phyloP scores from a whole-genome alignment of 371 early-diverging fungal genomes.

The Synchytrium microbalum region DNA sequence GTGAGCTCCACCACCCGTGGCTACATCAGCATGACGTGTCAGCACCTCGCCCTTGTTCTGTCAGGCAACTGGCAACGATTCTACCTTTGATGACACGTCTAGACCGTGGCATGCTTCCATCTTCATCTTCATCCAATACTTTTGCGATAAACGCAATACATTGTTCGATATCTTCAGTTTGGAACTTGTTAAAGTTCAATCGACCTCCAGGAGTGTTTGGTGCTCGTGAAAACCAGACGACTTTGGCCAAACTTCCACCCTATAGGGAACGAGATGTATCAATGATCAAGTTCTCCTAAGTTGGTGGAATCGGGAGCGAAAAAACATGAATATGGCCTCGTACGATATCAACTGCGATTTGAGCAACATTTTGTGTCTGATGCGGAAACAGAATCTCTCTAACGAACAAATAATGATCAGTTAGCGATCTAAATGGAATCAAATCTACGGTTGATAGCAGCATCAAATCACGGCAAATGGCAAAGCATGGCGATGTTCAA shows the following conservation, averaged over 20 bases:
- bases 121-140: slow-evolving; percentile 50
- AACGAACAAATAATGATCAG: too few species aligned
- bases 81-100: slow-evolving; percentile 24
- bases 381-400: slow-evolving; percentile 81
- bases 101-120: slow-evolving; percentile 20
- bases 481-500: background rate
- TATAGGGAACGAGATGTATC: slow-evolving; percentile 37
- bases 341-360: slow-evolving; percentile 78
- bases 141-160: slow-evolving; percentile 76
- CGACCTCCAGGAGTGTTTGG: slow-evolving; percentile 59
- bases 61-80: background rate
- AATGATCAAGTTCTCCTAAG: background rate
- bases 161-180: slow-evolving; percentile 83
- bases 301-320: background rate
- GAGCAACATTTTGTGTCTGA: slow-evolving; percentile 75
- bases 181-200: slow-evolving; percentile 87
- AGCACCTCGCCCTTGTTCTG: slow-evolving; percentile 19
- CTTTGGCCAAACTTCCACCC: slow-evolving; percentile 91
- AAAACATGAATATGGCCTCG: background rate
- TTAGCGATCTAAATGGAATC: too few species aligned
- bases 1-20: slow-evolving; percentile 85
- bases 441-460: too few species aligned
- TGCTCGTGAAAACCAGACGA: slow-evolving; percentile 70
- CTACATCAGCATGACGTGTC: slow-evolving; percentile 42
- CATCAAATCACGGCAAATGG: too few species aligned